A percentile compares a stretch with the other conserved stretches of the same genome.
Conservation (phyloP, 2,329 filamentous ascomycete species). For the Penicillium thymicola region DNA sequence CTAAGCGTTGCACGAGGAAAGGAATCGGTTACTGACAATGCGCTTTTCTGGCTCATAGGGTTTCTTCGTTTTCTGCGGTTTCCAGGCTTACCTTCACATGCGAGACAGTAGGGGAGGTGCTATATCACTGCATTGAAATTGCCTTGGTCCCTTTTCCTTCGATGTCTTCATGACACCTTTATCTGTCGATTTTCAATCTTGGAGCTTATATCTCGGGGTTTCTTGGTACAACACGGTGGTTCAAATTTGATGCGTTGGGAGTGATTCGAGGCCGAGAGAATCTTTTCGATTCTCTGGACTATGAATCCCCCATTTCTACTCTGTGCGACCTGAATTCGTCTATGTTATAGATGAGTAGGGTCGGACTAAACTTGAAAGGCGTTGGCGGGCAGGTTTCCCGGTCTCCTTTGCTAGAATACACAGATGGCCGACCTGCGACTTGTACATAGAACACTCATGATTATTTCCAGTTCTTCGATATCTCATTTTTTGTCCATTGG, state of each 20-base stretch:
- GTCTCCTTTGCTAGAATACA: slow-evolving; percentile 12
- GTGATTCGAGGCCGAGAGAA: slow-evolving; percentile 12
- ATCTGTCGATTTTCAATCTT: slow-evolving; percentile 17
- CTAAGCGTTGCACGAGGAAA: background rate
- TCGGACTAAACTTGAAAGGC: slow-evolving; percentile 8
- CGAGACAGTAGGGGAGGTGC: slow-evolving; percentile 79
- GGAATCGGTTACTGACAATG: slow-evolving; percentile 13
- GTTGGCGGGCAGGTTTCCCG: slow-evolving; percentile 20
- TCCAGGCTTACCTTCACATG: slow-evolving; percentile 82
- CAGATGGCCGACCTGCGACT: slow-evolving; percentile 11
- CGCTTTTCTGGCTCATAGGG: slow-evolving; percentile 49
- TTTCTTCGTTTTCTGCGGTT: slow-evolving; percentile 87
- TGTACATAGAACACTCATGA: slow-evolving; percentile 25
- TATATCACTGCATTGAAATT: slow-evolving; percentile 64
- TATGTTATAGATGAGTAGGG: background rate
- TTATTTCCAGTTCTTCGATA: slow-evolving; percentile 10
- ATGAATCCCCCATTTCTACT: background rate
- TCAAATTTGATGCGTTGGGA: slow-evolving; percentile 9
- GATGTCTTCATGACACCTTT: slow-evolving; percentile 15
- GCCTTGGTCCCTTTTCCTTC: slow-evolving; percentile 15
- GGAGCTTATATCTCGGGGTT: slow-evolving; percentile 18
- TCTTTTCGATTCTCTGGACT: background rate
- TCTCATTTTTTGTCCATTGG: slow-evolving; percentile 5
- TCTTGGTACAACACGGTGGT: slow-evolving; percentile 10
- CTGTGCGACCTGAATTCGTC: background rate